Percentiles rank a stretch among this genome's conserved stretches.
These are phyloP conservation scores for Acacia concinna DNA, from an alignment of 331 rosid genomes.

Conservation along the genomic window DNA sequence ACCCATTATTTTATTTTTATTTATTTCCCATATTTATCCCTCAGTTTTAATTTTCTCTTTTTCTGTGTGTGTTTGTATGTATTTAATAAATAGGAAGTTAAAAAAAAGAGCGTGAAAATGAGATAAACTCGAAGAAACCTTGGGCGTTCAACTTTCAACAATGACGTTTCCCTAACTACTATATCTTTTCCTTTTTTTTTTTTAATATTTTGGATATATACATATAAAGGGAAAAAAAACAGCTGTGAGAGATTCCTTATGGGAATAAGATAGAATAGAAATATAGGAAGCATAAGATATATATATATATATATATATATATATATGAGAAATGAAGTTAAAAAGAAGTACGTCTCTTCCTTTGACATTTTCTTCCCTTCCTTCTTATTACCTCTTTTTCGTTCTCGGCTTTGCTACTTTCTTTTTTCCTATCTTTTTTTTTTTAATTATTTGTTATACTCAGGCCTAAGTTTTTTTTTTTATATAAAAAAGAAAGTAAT, in stretches of 20 bases:
- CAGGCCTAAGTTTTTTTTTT: neutral
- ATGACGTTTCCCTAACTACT: conserved; percentile 60
- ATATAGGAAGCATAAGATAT: neutral
- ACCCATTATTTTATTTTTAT: neutral
- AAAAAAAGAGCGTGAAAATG: neutral
- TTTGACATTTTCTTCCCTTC: conserved; percentile 26
- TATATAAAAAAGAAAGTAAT: too few relatives aligned
- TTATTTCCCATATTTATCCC: neutral
- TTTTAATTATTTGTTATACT: neutral
- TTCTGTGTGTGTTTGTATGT: neutral
- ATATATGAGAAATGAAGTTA: neutral
- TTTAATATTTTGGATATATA: neutral
- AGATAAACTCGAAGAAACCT: neutral
- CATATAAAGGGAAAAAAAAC: neutral
- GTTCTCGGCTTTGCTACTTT: neutral
- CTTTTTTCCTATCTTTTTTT: neutral
- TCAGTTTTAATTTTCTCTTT: neutral
- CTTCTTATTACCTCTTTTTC: neutral
- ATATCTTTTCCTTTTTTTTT: neutral
- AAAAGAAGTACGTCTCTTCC: conserved; percentile 43
- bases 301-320: too few relatives aligned
- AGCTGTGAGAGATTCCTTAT: neutral
- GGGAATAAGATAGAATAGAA: conserved; percentile 14
- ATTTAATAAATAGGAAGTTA: neutral
- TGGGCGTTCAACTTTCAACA: conserved; percentile 30